Evolutionary conservation across 2,329 filamentous ascomycete species (phyloP).

Genomic region (Ascocoryne sarcoides): DNA sequence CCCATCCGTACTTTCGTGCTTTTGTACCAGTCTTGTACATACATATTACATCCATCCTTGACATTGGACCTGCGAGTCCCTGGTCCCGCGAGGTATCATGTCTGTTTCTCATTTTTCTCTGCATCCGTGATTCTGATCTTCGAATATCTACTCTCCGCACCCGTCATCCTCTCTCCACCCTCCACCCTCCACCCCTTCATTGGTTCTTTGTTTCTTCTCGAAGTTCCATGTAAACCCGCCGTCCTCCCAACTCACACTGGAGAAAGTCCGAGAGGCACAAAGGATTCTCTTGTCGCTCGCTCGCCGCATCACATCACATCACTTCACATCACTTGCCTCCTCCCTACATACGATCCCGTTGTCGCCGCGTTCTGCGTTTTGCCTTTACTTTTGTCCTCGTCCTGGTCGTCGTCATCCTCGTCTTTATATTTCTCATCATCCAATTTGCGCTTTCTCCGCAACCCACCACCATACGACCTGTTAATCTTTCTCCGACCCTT

Average conservation of each 20-base stretch:
- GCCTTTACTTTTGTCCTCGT: not conserved
- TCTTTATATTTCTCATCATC: too few relatives aligned
- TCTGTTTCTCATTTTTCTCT: not conserved
- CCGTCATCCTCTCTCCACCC: not conserved
- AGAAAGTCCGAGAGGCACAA: not conserved
- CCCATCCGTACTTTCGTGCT: too few relatives aligned
- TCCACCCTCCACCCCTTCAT: not conserved
- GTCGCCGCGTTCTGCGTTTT: too few relatives aligned
- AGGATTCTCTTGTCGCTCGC: not conserved
- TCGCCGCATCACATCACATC: not conserved
- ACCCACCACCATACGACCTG: slow-evolving; percentile 4
- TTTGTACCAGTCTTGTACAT: too few relatives aligned
- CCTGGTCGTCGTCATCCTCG: slow-evolving; percentile 2
- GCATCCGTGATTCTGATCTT: not conserved
- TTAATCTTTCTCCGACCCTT: not conserved
- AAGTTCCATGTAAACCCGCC: slow-evolving; percentile 12
- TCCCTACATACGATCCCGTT: too few relatives aligned
- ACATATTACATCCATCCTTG: too few relatives aligned
- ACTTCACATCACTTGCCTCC: too few relatives aligned
- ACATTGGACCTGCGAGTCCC: not conserved
- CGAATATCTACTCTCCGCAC: not conserved
- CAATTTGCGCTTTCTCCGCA: not conserved
- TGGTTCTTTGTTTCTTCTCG: not conserved
- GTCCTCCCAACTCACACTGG: not conserved
- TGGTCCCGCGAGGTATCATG: not conserved